phyloP scores from a whole-genome alignment of 371 early-diverging fungal genomes.

The Mortierella sp. region DNA sequence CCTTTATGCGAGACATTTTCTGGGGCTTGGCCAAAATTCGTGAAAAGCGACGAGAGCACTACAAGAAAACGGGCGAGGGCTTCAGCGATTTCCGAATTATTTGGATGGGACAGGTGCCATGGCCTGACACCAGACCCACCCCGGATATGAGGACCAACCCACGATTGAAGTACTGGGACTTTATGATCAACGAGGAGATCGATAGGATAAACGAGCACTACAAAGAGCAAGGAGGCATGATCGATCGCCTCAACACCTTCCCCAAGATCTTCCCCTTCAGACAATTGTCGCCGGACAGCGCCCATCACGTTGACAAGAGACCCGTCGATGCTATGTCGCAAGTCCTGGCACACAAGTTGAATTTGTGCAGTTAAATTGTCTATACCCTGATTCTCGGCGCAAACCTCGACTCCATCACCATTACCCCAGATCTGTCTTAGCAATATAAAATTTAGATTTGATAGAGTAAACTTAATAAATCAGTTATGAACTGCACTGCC shows the following conservation, averaged over 20 bases:
- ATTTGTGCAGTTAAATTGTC: too few relatives aligned
- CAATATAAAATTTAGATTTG: too few relatives aligned
- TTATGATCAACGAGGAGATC: neutral
- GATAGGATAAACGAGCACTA: neutral
- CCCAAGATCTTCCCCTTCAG: neutral
- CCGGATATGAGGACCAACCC: neutral
- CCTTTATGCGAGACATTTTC: neutral
- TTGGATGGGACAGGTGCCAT: neutral
- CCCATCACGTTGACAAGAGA: too few relatives aligned
- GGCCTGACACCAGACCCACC: neutral
- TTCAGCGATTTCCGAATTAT: neutral
- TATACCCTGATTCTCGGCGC: too few relatives aligned
- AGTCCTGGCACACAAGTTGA: too few relatives aligned
- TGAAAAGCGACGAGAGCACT: neutral
- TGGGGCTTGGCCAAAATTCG: neutral
- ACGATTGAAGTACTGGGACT: neutral
- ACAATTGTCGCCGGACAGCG: too few relatives aligned
- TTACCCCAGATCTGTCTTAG: too few relatives aligned
- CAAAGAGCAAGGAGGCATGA: neutral
- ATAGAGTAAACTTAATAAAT: too few relatives aligned
- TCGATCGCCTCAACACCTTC: neutral
- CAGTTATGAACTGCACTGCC: too few relatives aligned
- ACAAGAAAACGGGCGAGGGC: neutral
- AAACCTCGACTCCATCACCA: too few relatives aligned
- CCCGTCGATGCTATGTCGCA: too few relatives aligned